Evolutionary conservation across 1,139 yeast genomes (phyloP).

Genomic region (Geotrichum fermentans): DNA sequence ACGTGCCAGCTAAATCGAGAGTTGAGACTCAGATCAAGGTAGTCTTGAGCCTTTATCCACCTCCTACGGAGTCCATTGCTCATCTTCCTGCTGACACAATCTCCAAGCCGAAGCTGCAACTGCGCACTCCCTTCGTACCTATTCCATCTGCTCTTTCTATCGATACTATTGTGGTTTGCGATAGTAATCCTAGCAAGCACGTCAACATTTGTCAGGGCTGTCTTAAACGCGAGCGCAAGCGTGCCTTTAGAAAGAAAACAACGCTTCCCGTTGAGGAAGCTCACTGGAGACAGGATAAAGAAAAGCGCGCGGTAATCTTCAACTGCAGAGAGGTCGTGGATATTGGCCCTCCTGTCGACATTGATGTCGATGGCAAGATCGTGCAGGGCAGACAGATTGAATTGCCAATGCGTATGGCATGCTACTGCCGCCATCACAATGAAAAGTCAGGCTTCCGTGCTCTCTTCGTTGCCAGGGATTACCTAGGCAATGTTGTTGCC

Average conservation of each 20-base stretch:
- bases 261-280: constrained; percentile 59
- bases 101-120: constrained; percentile 71
- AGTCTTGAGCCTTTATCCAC: constrained; percentile 59
- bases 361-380: constrained; percentile 36
- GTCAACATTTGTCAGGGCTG: constrained; percentile 81
- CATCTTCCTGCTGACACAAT: constrained; percentile 80
- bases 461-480: constrained; percentile 60
- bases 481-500: constrained; percentile 58
- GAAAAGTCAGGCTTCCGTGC: constrained; percentile 73
- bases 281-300: constrained; percentile 68
- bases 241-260: constrained; percentile 72
- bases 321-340: constrained; percentile 81
- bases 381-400: constrained; percentile 43
- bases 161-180: constrained; percentile 38
- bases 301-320: constrained; percentile 78
- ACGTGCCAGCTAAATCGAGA: constrained; percentile 70
- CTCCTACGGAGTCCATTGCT: constrained; percentile 62
- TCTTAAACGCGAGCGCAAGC: constrained; percentile 79
- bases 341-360: constrained; percentile 48
- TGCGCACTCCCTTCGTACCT: constrained; percentile 41
- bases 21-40: constrained; percentile 90
- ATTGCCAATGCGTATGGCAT: constrained; percentile 78
- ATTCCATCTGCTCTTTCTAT: constrained; percentile 31
- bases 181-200: constrained; percentile 40
- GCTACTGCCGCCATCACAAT: constrained; percentile 89